Conservation (phyloP, 192 early-diverging fungal species). For the Gigaspora rosea region DNA sequence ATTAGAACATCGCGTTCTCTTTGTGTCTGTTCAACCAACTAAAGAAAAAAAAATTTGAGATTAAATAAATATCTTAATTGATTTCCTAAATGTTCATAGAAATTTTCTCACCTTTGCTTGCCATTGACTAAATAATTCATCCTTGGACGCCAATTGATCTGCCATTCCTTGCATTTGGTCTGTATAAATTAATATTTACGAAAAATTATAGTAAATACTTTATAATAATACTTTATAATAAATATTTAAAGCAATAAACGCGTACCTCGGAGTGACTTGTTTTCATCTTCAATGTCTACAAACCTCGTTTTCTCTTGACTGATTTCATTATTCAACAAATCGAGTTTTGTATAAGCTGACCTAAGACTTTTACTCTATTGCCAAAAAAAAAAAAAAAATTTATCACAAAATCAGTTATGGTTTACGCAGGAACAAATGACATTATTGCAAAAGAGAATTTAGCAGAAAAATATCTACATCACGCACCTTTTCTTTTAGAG, state of each 20-base stretch:
- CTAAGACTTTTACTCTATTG: slow-evolving; percentile 16
- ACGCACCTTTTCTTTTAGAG: slow-evolving; percentile 26
- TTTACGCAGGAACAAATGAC: no score
- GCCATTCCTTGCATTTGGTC: slow-evolving; percentile 31
- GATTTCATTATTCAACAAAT: slow-evolving; percentile 27
- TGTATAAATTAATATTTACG: neutral
- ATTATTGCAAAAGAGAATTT: no score
- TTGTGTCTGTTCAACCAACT: slow-evolving; percentile 19
- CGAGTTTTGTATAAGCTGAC: slow-evolving; percentile 30
- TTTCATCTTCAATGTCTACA: slow-evolving; percentile 34
- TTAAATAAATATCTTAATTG: no score
- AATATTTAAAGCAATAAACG: neutral
- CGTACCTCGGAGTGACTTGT: slow-evolving; percentile 30
- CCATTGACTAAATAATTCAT: slow-evolving; percentile 30
- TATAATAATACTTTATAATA: no score
- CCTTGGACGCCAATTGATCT: slow-evolving; percentile 23
- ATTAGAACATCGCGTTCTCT: slow-evolving; percentile 13
- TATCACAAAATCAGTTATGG: no score
- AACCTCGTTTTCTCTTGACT: slow-evolving; percentile 25
- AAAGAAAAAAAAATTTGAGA: neutral
- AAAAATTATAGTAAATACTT: no score
- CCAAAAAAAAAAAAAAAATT: neutral
- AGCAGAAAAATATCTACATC: no score
- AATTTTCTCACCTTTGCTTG: slow-evolving; percentile 16
- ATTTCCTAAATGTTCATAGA: neutral